A percentile compares a stretch with the other conserved stretches of the same genome.
Conservation (phyloP, 2,329 filamentous ascomycete species). For the Peltaster fructicola region DNA sequence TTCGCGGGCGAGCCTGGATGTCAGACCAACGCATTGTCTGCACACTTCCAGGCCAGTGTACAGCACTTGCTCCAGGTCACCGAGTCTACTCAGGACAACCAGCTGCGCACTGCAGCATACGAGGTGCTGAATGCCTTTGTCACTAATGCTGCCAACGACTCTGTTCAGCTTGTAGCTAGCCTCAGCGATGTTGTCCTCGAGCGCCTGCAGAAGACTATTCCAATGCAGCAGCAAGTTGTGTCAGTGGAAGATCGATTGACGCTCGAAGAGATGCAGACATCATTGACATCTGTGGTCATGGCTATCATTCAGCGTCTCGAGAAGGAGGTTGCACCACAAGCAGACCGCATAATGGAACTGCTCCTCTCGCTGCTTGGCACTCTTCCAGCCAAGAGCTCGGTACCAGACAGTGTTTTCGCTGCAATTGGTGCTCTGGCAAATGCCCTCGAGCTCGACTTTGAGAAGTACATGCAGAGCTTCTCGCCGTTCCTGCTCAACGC, state of each 20-base stretch:
- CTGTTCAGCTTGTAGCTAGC: conserved; percentile 59
- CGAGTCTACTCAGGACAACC: conserved; percentile 69
- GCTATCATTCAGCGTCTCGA: conserved; percentile 84
- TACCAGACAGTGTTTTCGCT: conserved; percentile 85
- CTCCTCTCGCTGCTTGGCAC: conserved; percentile 64
- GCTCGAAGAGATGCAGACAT: conserved; percentile 95
- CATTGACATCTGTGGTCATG: conserved; percentile 76
- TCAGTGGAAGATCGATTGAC: conserved; percentile 94
- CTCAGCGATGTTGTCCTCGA: conserved; percentile 80
- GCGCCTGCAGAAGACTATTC: conserved; percentile 75
- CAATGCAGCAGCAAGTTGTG: conserved; percentile 81
- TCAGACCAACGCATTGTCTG: conserved; percentile 64
- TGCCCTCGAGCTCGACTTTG: conserved; percentile 79
- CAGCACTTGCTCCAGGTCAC: conserved; percentile 72
- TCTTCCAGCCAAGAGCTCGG: conserved; percentile 70
- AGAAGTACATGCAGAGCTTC: conserved; percentile 96
- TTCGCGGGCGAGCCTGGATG: conserved; percentile 77
- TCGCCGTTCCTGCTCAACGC: conserved; percentile 84
- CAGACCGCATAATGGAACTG: conserved; percentile 85
- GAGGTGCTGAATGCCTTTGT: conserved; percentile 94
- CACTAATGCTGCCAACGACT: conserved; percentile 75
- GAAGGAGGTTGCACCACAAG: conserved; percentile 74
- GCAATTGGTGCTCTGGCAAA: conserved; percentile 83
- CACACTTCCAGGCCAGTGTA: conserved; percentile 86
- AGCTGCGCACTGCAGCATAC: conserved; percentile 86